Conservation (phyloP, 345 rosid species). For the Psidium friedrichsthalianum region DNA sequence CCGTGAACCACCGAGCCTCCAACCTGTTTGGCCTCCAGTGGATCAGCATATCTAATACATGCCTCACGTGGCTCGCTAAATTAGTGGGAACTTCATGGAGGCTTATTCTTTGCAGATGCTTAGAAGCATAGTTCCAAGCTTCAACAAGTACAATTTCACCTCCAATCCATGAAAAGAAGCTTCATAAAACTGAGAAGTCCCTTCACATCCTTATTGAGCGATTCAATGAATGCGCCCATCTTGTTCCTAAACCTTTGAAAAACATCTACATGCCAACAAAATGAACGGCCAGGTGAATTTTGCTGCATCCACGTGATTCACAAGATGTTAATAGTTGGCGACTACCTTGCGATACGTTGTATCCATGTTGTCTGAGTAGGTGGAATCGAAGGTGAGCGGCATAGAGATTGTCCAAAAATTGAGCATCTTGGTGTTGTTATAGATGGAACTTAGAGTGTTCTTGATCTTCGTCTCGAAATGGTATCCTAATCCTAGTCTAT, state of each 20-base stretch:
- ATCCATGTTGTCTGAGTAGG: slow-evolving; percentile 1
- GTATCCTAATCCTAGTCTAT: slow-evolving; percentile 9
- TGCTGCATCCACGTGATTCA: background rate
- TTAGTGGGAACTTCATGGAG: background rate
- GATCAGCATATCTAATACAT: background rate
- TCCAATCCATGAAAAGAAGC: too few relatives aligned
- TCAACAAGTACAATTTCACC: slow-evolving; percentile 7
- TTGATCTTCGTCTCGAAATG: slow-evolving; percentile 8
- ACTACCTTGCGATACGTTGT: background rate
- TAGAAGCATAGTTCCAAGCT: background rate
- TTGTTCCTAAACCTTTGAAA: slow-evolving; percentile 6
- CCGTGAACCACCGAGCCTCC: slow-evolving; percentile 10
- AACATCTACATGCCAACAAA: background rate
- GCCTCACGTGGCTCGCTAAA: slow-evolving; percentile 4
- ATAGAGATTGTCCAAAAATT: background rate
- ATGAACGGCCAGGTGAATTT: background rate
- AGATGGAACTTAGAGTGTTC: background rate
- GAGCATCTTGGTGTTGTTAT: background rate
- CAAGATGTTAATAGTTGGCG: background rate
- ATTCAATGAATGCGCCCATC: background rate
- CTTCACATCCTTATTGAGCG: too few relatives aligned
- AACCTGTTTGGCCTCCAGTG: slow-evolving; percentile 5
- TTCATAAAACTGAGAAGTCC: too few relatives aligned
- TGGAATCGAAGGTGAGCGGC: slow-evolving; percentile 4
- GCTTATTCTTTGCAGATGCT: background rate